Evolutionary conservation across 148 eudicot species (phyloP).

Genomic region (Pharnaceum exiguum): DNA sequence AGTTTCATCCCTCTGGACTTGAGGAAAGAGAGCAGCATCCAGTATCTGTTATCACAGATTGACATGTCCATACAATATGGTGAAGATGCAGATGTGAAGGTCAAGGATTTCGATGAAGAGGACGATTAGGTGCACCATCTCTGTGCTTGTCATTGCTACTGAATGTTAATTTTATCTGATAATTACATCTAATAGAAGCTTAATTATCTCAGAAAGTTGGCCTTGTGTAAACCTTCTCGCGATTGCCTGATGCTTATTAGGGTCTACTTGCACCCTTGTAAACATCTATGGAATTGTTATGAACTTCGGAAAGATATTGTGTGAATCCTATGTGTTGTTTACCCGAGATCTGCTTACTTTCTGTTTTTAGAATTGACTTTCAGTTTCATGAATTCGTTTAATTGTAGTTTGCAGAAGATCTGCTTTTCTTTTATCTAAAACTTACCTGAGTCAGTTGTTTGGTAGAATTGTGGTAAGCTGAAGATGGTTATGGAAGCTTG

Average conservation of each 20-base stretch:
- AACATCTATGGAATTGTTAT: background rate
- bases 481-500: too few species aligned
- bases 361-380: background rate
- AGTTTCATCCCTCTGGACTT: constrained; percentile 86
- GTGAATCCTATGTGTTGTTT: background rate
- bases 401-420: background rate
- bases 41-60: constrained; percentile 64
- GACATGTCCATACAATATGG: constrained; percentile 75
- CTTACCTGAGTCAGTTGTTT: too few species aligned
- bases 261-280: background rate
- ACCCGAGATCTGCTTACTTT: background rate
- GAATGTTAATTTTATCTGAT: background rate
- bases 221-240: too few species aligned
- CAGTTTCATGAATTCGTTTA: background rate
- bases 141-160: background rate
- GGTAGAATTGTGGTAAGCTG: too few species aligned
- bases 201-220: too few species aligned
- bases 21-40: constrained; percentile 78
- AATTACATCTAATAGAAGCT: too few species aligned
- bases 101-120: constrained; percentile 79
- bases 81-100: constrained; percentile 89
- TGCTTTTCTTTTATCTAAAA: too few species aligned
- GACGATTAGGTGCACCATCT: constrained; percentile 32
- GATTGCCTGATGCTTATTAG: background rate
- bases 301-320: background rate